These are phyloP conservation scores for Farysia itapuensis DNA, from an alignment of 1,284 basidiomycete species.

Conservation along the genomic window DNA sequence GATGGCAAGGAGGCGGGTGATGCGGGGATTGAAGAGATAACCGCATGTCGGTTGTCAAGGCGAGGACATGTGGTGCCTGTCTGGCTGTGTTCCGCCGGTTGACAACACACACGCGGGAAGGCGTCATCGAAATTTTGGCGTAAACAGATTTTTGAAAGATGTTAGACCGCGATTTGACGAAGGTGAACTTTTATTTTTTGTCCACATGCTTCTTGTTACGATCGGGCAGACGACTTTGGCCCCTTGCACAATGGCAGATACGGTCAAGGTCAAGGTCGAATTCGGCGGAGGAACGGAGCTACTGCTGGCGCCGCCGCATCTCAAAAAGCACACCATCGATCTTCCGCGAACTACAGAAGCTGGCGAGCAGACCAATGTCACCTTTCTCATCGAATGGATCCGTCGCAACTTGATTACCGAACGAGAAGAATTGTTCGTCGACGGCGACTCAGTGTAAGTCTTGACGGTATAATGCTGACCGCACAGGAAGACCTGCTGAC, in stretches of 20 bases:
- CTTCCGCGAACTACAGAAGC: slow-evolving; percentile 20
- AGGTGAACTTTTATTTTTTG: too few species aligned
- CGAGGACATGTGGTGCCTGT: too few species aligned
- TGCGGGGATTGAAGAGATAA: too few species aligned
- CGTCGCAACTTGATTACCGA: slow-evolving; percentile 78
- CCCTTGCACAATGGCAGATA: slow-evolving; percentile 6
- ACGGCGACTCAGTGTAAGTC: slow-evolving; percentile 82
- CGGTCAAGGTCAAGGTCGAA: slow-evolving; percentile 32
- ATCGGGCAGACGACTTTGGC: too few species aligned
- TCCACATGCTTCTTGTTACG: too few species aligned
- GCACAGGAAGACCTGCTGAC: background rate
- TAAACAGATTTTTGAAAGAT: too few species aligned
- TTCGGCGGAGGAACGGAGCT: slow-evolving; percentile 56
- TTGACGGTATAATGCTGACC: background rate
- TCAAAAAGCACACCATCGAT: slow-evolving; percentile 45
- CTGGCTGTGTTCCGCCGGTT: too few species aligned
- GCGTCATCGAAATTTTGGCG: too few species aligned
- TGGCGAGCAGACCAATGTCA: slow-evolving; percentile 66
- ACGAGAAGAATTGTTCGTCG: slow-evolving; percentile 84
- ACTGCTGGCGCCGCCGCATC: slow-evolving; percentile 50
- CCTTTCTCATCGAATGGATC: slow-evolving; percentile 78
- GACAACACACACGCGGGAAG: too few species aligned
- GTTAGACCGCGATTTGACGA: too few species aligned
- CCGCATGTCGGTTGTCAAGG: too few species aligned
- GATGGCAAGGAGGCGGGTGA: too few species aligned